Conservation (phyloP, 2,329 filamentous ascomycete genomes). For the Beauveria sp. region DNA sequence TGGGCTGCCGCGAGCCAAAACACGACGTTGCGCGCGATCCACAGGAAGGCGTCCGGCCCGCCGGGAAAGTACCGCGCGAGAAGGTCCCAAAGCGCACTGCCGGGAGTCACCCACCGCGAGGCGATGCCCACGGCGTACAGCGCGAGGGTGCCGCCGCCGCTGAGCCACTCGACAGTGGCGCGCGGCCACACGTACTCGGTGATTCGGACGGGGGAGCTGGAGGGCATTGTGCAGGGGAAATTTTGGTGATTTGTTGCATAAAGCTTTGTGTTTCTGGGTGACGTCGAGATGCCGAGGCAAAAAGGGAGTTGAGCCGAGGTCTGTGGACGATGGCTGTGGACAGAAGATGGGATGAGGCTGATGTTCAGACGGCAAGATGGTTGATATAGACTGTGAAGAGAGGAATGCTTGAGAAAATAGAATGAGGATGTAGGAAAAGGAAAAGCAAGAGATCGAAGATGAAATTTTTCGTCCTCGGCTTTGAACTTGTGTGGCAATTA, state of each 20-base stretch:
- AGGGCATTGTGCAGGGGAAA: not conserved
- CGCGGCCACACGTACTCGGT: slow-evolving; percentile 5
- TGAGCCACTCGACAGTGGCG: not conserved
- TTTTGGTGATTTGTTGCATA: not conserved
- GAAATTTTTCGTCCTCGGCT: not conserved
- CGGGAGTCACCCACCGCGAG: not conserved
- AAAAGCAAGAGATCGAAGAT: not conserved
- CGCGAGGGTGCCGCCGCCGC: not conserved
- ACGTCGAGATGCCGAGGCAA: not conserved
- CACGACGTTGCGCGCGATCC: not conserved
- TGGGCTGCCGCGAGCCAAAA: not conserved
- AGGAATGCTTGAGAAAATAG: not conserved
- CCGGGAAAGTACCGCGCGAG: slow-evolving; percentile 2
- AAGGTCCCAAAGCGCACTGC: not conserved
- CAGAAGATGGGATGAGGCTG: not conserved
- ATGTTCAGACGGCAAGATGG: not conserved
- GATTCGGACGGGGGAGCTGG: not conserved
- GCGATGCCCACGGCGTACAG: slow-evolving; percentile 2
- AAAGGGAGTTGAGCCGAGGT: not conserved
- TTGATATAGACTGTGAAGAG: not conserved
- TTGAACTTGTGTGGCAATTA: not conserved
- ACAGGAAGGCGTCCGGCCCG: not conserved
- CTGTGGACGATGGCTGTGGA: not conserved
- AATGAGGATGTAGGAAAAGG: not conserved
- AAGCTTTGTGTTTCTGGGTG: not conserved